Evolutionary conservation across 2,329 filamentous ascomycete species (phyloP), one percentile per base, ranked within the genome.

Genomic region (Myriangium duriaei): DNA sequence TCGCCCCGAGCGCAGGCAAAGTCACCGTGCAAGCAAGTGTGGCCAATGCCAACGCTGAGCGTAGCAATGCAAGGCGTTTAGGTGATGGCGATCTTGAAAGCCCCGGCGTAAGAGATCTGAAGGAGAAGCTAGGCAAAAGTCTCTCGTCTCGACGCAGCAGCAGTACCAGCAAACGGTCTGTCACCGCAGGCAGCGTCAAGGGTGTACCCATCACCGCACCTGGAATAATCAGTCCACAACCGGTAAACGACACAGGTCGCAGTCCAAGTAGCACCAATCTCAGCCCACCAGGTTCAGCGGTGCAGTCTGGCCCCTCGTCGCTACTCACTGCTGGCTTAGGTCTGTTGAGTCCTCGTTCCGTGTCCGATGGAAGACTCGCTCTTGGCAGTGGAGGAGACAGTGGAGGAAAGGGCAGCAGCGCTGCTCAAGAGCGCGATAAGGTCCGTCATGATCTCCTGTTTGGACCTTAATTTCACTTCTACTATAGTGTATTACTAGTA

Each of bases 101-200:
- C 59, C 51, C 45, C 69, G 40, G 68, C 65, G 18, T 64, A 61
- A 41, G 68, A 65, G 48, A 65, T 64, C 16, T 39, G 3, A 39
- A 39, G 29, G 36, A 39, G 30, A 39, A 39, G 34, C 60, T 71
- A 11, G 87, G 79, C 42, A 92, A 84, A 62, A 94, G 84, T 56
- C 72, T 96, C 16, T 87, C 95, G 57, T 93, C 82, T 59, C 77
- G 88, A 37, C 79, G 88, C 30, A 93, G 84, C 55, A 95, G 87
- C 59, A 82, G 81, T 11, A 80, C 73, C 38, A 92, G 83, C 41
- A 87, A 81, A 60, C 87, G 85, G 55, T 79, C 81, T 24, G 58
- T 76, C 7, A 74, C 60, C 11, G 40, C 40, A 17, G 21, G 21
- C 21, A 40, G 38, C 12, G 35, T 47, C 28, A 30, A 44, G 18